Evolutionary conservation across 2,329 filamentous ascomycete genomes (phyloP).

Genomic region (Fusarium ramigenum): DNA sequence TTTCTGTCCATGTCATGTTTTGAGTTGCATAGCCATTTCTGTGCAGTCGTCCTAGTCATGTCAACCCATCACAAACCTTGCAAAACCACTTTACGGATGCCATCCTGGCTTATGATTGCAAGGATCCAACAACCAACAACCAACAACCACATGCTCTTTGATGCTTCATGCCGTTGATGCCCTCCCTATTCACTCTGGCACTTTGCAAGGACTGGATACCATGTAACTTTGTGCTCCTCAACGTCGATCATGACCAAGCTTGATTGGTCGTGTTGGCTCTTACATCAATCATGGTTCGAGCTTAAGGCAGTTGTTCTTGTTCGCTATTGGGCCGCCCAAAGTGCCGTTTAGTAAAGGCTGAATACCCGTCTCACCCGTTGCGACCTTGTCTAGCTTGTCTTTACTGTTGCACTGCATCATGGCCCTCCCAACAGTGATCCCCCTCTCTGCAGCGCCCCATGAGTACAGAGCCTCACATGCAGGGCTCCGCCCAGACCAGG

Average conservation of each 20-base stretch:
- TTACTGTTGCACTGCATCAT: slow-evolving; percentile 32
- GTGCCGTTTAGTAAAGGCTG: slow-evolving; percentile 9
- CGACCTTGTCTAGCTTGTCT: slow-evolving; percentile 26
- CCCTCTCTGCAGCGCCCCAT: slow-evolving; percentile 27
- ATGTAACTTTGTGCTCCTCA: slow-evolving; percentile 16
- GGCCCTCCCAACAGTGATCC: slow-evolving; percentile 32
- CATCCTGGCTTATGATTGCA: slow-evolving; percentile 13
- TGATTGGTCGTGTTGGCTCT: slow-evolving; percentile 24
- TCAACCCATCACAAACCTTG: slow-evolving; percentile 23
- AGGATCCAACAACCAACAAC: slow-evolving; percentile 7
- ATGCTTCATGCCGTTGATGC: background rate
- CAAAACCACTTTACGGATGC: slow-evolving; percentile 1
- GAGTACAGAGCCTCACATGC: slow-evolving; percentile 42
- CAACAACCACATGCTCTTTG: slow-evolving; percentile 5
- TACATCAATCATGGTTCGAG: slow-evolving; percentile 14
- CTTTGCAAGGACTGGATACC: background rate
- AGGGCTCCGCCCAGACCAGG: slow-evolving; percentile 23
- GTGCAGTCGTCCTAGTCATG: slow-evolving; percentile 24
- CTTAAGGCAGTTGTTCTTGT: slow-evolving; percentile 30
- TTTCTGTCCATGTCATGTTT: slow-evolving; percentile 11
- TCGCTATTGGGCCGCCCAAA: slow-evolving; percentile 19
- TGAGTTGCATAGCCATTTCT: slow-evolving; percentile 1
- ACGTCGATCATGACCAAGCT: slow-evolving; percentile 24
- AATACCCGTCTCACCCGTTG: slow-evolving; percentile 23
- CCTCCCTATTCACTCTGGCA: slow-evolving; percentile 1